Evolutionary conservation across 1,139 yeast species (phyloP), one percentile per base, ranked within the genome.

Genomic region (Yamadazyma blattariae): DNA sequence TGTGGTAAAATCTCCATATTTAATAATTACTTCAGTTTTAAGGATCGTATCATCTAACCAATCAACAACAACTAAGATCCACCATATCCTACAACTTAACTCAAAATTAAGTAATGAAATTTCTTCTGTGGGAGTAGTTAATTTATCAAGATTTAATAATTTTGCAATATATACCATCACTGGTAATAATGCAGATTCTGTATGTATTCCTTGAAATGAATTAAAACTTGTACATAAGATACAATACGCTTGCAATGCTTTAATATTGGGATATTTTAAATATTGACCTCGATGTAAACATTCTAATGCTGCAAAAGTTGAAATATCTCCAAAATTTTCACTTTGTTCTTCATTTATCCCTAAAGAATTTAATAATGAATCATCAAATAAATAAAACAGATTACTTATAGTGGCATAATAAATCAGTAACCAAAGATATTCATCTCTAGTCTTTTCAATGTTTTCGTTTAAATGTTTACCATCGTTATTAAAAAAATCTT

Each of bases 341-440:
- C 52, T 42, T 17, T 46, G 48, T 16, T 44, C 47, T 14, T 46
- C 46, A 9, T 46, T 37, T 20, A 59, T 41, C 2, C 47, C 49
- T 14, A 59, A 39, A 8, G 40, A 34, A n/a, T 29, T 23, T 27
- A 43, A 51, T 17, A 52, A 38, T 12, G 46, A 38, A 3, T 50
- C 56, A 35, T 55, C 59, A 6, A 59, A 45, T 29, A 55, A 52
- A 36, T 54, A 56, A n/a, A 59, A 35, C 2, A 64, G 61, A 32
- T 54, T 46, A 35, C 63, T 51, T 35, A 64, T 43, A 19, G 61
- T 32, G 2, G 59, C 56, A 45, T 64, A 64, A 48, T 58, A 62
- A 11, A 52, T 51, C 7, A 63, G 46, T 18, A 57, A 32, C 55
- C 64, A 60, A 3, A 59, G 33, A 42, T 63, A 64, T 25, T 39